These are phyloP conservation scores for Termitomyces sp. DNA, from an alignment of 768 basidiomycete species.

Conservation along the genomic window DNA sequence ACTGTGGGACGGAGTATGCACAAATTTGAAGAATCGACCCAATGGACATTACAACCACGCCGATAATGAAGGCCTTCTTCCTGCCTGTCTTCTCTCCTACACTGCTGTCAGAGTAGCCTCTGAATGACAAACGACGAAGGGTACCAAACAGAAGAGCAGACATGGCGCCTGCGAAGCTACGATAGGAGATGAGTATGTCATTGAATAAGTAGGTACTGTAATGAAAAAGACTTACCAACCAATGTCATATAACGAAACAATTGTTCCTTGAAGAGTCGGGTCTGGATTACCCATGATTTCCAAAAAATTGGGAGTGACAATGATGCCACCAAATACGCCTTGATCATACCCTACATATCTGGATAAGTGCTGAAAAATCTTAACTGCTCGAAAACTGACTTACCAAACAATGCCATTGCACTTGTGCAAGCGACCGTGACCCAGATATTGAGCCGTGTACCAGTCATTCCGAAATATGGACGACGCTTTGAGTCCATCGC, in stretches of 20 bases:
- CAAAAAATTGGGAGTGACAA: constrained; percentile 40
- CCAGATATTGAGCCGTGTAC: constrained; percentile 38
- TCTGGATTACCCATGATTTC: constrained; percentile 42
- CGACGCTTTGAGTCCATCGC: constrained; percentile 6
- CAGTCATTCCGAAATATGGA: constrained; percentile 37
- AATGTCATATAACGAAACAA: constrained; percentile 47
- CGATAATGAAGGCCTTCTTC: constrained; percentile 42
- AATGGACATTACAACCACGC: constrained; percentile 46
- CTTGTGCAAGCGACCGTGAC: constrained; percentile 45
- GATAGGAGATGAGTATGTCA: neutral
- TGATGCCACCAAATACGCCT: constrained; percentile 48
- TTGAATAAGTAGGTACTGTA: neutral
- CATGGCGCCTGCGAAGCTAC: constrained; percentile 41
- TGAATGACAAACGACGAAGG: neutral
- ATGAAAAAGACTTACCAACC: constrained; percentile 29
- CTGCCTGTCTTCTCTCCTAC: constrained; percentile 36
- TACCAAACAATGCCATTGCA: constrained; percentile 47
- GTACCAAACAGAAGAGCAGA: constrained; percentile 34
- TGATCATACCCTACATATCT: constrained; percentile 37
- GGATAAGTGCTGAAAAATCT: neutral
- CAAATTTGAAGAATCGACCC: constrained; percentile 46
- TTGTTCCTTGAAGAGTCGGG: constrained; percentile 38
- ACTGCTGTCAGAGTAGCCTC: neutral
- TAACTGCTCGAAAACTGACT: constrained; percentile 1
- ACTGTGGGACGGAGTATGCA: constrained; percentile 36